Base-by-base conservation (phyloP, 768 basidiomycete species). In the Lepiota venenata region DNA sequence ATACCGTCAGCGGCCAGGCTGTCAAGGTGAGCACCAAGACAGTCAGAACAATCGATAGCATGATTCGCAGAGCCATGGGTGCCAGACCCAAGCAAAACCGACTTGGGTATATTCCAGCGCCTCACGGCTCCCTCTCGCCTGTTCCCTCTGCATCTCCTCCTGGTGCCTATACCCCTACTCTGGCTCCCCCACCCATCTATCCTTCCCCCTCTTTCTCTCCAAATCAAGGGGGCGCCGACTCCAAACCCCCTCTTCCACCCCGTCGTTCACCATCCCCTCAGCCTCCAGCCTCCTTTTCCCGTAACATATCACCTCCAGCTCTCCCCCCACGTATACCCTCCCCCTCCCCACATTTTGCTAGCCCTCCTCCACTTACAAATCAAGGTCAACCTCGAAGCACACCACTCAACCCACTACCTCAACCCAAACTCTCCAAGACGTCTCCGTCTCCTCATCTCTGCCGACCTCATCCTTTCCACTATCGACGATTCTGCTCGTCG, bases 21-120 rank as follows among this genome's bases (percentile, higher is more conserved):
- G 85, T 85, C 32, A 78, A 81, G 60, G 78, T 87, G 56, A 88
- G 83, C 50, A 65, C 78, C 12, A 79, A 80, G 58, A 89, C 88
- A 0, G 72, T 88, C 35, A 71, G 69, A 2, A 64, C 79, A 52
- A 81, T 91, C 58, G 84, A 88, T 61, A 67, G 62, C 47, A 76
- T 85, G 74, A 80, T 88, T 51, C 73, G 79, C 16, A 72, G 73
- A 10, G 81, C 83, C 0, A 75, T 84, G 52, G 81, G 83, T 47
- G 70, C 69, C 37, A 71, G 77, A 60, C 59, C 70, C 22, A 75
- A 74, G 58, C 65, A 68, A 52, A 54, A 62, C 43, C 46, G 61
- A 50, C 42, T 63, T 36, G 35, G 62, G 1, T 63, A 60, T 57
- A 50, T 58, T 42, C 63, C 47, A 18, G 38, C 56, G 2, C 42